Conservation (phyloP, 352 stramenopile genomes). For the Globisporangium acanthophoron region DNA sequence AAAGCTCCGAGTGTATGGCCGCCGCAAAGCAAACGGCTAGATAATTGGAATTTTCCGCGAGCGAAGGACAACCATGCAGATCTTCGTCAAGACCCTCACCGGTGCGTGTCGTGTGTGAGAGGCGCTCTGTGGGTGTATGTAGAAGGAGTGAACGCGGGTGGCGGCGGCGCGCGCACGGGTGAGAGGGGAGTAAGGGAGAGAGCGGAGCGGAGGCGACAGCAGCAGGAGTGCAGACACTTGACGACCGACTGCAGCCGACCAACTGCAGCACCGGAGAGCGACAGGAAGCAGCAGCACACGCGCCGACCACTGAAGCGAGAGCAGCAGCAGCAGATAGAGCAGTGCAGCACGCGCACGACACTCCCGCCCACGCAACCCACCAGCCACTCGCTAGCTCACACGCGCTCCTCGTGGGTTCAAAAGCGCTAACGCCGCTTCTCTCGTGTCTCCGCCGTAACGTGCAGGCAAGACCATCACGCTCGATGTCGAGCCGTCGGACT, state of each 20-base stretch:
- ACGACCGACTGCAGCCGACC: too few species aligned
- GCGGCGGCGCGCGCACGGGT: too few species aligned
- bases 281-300: neutral
- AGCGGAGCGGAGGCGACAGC: neutral
- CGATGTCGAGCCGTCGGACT: constrained; percentile 89
- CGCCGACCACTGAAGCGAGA: neutral
- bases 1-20: neutral
- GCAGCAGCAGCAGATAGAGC: neutral
- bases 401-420: neutral
- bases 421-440: constrained; percentile 1
- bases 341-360: neutral
- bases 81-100: constrained; percentile 42
- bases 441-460: constrained; percentile 1
- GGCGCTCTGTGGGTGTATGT: neutral
- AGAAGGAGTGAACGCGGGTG: too few species aligned
- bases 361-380: neutral
- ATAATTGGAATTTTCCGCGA: constrained; percentile 63
- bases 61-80: constrained; percentile 53
- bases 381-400: neutral
- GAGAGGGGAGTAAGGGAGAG: neutral
- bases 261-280: neutral
- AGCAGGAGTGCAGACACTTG: too few species aligned
- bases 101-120: constrained; percentile 8
- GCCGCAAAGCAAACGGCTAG: constrained; percentile 2
- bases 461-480: constrained; percentile 89